These are phyloP conservation scores for Tetrahymena thermophila DNA, from an alignment of 73 alveolate genomes.

Conservation along the genomic window DNA sequence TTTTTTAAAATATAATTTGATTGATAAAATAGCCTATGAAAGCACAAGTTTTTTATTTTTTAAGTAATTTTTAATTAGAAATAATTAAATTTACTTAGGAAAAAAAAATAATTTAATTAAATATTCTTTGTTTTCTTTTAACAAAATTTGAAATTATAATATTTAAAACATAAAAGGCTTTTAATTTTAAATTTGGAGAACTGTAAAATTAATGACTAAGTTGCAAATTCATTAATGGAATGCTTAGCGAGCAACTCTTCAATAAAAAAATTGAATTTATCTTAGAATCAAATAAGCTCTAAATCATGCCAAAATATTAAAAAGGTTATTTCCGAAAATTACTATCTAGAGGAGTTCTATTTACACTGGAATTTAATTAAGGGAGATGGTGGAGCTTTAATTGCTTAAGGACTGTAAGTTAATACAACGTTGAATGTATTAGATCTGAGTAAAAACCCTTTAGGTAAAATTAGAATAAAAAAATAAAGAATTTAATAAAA, in stretches of 20 bases:
- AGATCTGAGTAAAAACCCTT: slow-evolving; percentile 51
- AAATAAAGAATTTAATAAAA: too few species aligned
- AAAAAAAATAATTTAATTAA: too few species aligned
- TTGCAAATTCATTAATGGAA: not conserved
- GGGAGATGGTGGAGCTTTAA: slow-evolving; percentile 27
- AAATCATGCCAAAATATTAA: not conserved
- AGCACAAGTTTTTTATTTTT: too few species aligned
- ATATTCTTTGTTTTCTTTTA: too few species aligned
- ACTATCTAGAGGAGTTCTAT: slow-evolving; percentile 4
- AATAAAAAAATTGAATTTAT: not conserved
- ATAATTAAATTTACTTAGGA: too few species aligned
- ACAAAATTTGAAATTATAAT: too few species aligned
- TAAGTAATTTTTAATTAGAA: too few species aligned
- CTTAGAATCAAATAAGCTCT: not conserved
- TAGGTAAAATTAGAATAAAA: slow-evolving; percentile 6
- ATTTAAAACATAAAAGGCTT: not conserved
- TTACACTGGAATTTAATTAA: slow-evolving; percentile 53
- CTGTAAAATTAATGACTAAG: not conserved
- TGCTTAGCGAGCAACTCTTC: not conserved
- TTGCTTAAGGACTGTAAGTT: slow-evolving; percentile 40
- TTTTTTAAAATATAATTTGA: too few species aligned
- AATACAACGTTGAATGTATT: slow-evolving; percentile 28
- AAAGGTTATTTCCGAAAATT: not conserved
- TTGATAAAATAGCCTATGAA: too few species aligned
- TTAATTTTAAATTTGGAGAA: not conserved